Percentiles rank a stretch among this genome's conserved stretches.
phyloP scores from a whole-genome alignment of 768 basidiomycete species.

The Mycena rebaudengoi region DNA sequence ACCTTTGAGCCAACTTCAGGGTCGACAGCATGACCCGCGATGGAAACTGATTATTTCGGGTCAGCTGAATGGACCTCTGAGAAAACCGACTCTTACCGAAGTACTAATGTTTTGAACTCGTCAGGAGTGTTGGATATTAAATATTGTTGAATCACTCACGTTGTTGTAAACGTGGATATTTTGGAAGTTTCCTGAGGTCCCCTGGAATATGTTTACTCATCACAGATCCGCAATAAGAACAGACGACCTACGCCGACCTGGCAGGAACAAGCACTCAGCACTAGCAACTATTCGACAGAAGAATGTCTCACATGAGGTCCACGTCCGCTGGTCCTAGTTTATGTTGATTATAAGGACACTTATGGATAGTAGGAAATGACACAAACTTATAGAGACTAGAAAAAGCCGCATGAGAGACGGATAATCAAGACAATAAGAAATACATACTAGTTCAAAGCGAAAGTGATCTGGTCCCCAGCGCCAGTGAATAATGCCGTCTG shows the following conservation, averaged over 20 bases:
- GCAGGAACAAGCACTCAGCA: neutral
- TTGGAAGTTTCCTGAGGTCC: slow-evolving; percentile 34
- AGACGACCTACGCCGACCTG: slow-evolving; percentile 10
- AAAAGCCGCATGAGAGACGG: neutral
- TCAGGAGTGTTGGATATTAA: neutral
- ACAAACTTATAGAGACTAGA: slow-evolving; percentile 18
- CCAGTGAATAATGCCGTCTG: slow-evolving; percentile 30
- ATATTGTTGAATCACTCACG: neutral
- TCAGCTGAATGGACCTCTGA: neutral
- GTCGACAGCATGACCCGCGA: slow-evolving; percentile 33
- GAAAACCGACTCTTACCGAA: slow-evolving; percentile 8
- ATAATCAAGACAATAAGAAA: neutral
- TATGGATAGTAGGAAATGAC: neutral
- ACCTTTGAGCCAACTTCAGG: slow-evolving; percentile 33
- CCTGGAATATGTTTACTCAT: neutral
- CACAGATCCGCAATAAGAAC: neutral
- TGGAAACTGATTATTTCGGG: slow-evolving; percentile 18
- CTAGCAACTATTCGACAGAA: neutral
- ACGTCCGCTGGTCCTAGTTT: slow-evolving; percentile 28
- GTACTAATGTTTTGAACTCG: neutral
- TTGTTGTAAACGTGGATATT: slow-evolving; percentile 35
- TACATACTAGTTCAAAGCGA: slow-evolving; percentile 33
- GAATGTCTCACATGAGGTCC: slow-evolving; percentile 30
- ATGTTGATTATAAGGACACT: neutral
- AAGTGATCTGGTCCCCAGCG: slow-evolving; percentile 33